Evolutionary conservation across 306 rosid genomes (phyloP).

Genomic region (Chamaecrista fasciculata): DNA sequence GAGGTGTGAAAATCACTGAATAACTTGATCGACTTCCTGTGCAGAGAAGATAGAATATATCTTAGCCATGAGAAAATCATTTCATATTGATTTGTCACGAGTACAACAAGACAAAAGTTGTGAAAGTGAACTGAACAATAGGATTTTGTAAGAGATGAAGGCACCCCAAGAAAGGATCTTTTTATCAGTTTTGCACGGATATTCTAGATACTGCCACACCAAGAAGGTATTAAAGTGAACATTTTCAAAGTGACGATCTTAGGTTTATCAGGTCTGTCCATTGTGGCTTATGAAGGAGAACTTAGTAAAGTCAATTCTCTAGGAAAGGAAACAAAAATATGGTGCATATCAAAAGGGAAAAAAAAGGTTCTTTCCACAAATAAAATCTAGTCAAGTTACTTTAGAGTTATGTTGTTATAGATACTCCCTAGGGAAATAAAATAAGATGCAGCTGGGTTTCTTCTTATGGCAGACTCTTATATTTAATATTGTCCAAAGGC

Average conservation of each 20-base stretch:
- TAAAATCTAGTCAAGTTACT: neutral
- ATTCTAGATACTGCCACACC: neutral
- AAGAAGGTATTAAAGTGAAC: neutral
- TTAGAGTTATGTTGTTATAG: neutral
- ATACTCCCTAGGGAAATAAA: neutral
- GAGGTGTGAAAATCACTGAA: conserved; percentile 90
- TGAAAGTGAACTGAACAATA: neutral
- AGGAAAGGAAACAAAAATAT: neutral
- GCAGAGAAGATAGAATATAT: conserved; percentile 1
- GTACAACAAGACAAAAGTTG: neutral
- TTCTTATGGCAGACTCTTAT: neutral
- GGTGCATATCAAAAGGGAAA: neutral
- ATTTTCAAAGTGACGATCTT: neutral
- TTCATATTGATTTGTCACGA: neutral
- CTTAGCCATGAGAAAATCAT: conserved; percentile 14
- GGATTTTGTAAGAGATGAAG: neutral
- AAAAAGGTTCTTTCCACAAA: neutral
- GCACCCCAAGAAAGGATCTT: neutral
- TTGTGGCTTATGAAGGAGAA: no score
- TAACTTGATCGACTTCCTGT: conserved; percentile 78
- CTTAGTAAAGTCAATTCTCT: neutral
- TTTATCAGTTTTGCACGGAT: neutral
- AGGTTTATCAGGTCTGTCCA: no score
- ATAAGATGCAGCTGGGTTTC: neutral
- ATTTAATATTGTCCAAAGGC: no score